Conservation (phyloP, 805 yeast genomes). For the Clavispora santaluciae region DNA sequence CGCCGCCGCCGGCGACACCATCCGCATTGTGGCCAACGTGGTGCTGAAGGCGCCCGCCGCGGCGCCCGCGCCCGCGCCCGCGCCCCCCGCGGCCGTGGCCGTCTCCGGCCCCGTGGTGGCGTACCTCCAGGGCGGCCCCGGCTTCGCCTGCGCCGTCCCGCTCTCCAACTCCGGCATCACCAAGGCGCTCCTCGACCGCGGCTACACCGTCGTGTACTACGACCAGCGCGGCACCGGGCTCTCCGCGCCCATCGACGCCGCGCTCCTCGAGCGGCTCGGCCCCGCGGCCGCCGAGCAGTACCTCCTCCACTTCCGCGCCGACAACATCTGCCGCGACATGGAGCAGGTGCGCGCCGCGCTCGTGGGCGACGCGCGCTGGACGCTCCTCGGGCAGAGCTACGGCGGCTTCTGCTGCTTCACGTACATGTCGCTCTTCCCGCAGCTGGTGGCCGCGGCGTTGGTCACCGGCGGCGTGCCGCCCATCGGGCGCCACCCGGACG, state of each 20-base stretch:
- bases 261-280: slow-evolving; percentile 14
- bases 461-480: slow-evolving; percentile 62
- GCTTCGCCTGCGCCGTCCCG: slow-evolving; percentile 42
- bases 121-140: slow-evolving; percentile 54
- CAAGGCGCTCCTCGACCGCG: slow-evolving; percentile 36
- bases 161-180: slow-evolving; percentile 29
- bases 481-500: slow-evolving; percentile 37
- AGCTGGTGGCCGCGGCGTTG: slow-evolving; percentile 38
- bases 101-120: slow-evolving; percentile 25
- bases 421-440: slow-evolving; percentile 43
- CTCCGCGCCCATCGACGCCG: slow-evolving; percentile 42
- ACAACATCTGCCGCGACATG: slow-evolving; percentile 47
- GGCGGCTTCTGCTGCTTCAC: slow-evolving; percentile 52
- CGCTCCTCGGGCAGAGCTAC: slow-evolving; percentile 50
- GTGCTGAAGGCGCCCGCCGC: slow-evolving; percentile 26
- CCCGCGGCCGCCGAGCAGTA: slow-evolving; percentile 26
- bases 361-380: slow-evolving; percentile 34
- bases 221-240: slow-evolving; percentile 65
- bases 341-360: slow-evolving; percentile 41
- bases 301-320: slow-evolving; percentile 47
- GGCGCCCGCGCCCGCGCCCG: slow-evolving; percentile 18
- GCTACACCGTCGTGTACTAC: slow-evolving; percentile 40
- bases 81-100: slow-evolving; percentile 15
- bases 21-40: slow-evolving; percentile 27
- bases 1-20: slow-evolving; percentile 5